phyloP scores from a whole-genome alignment of 2,329 filamentous ascomycete species.

The Fusarium sp. region DNA sequence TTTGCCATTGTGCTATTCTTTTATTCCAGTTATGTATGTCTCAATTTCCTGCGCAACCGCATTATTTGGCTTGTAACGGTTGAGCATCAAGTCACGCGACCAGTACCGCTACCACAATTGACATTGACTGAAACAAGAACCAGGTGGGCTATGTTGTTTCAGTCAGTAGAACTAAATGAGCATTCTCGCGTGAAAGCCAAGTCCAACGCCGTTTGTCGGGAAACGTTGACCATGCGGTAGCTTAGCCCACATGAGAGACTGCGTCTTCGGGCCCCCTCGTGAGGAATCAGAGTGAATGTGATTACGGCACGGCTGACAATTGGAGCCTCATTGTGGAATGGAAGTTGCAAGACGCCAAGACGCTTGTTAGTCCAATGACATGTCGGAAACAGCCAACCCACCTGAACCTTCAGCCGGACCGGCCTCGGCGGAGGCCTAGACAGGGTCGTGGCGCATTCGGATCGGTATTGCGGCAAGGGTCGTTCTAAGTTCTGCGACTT shows the following conservation, averaged over 20 bases:
- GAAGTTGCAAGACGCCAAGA: constrained; percentile 22
- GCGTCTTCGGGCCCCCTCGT: constrained; percentile 12
- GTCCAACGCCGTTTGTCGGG: constrained; percentile 13
- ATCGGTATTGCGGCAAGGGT: constrained; percentile 5
- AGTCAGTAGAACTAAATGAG: constrained; percentile 2
- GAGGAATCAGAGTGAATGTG: constrained; percentile 40
- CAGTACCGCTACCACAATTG: neutral
- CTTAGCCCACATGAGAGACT: constrained; percentile 29
- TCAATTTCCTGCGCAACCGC: neutral
- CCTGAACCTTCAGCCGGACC: constrained; percentile 19
- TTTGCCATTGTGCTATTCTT: neutral
- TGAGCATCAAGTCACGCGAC: constrained; percentile 24
- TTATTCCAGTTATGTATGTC: neutral
- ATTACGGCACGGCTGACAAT: constrained; percentile 46
- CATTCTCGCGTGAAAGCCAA: constrained; percentile 12
- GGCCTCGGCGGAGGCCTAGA: constrained; percentile 9
- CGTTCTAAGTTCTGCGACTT: neutral
- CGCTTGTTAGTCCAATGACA: constrained; percentile 40
- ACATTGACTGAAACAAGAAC: constrained; percentile 9
- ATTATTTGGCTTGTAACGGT: neutral
- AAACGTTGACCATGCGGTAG: constrained; percentile 18
- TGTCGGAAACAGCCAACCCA: constrained; percentile 31
- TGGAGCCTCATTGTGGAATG: constrained; percentile 37
- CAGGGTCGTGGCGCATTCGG: constrained; percentile 3
- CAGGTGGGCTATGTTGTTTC: neutral